Evolutionary conservation across 768 basidiomycete genomes (phyloP).

Genomic region (Peribolospora kevripleyi): DNA sequence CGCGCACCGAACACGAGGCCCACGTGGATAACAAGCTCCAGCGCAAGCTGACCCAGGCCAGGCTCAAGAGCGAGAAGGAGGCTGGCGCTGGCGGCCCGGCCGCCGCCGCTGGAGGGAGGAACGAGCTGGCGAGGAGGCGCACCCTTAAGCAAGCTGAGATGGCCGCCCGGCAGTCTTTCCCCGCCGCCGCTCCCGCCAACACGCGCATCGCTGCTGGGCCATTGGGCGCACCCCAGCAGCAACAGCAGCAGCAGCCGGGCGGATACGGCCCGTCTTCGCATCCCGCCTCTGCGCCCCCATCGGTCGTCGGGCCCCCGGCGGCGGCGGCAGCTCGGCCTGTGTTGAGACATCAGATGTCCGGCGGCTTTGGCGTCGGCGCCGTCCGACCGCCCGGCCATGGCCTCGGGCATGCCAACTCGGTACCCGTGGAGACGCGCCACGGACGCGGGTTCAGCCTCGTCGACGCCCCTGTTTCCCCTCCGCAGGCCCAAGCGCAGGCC

Average conservation of each 20-base stretch:
- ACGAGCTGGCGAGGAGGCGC: background rate
- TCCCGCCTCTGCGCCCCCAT: background rate
- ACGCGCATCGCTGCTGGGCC: no score
- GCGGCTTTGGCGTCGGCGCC: no score
- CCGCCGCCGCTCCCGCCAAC: background rate
- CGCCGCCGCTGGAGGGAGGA: background rate
- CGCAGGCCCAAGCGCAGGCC: conserved; percentile 8
- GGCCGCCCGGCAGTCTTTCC: background rate
- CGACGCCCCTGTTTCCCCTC: no score
- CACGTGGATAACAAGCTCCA: conserved; percentile 60
- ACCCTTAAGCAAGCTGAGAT: background rate
- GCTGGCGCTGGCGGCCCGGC: conserved; percentile 4
- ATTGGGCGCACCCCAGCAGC: no score
- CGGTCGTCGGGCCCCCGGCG: conserved; percentile 2
- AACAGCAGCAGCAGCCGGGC: background rate
- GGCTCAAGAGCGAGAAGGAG: conserved; percentile 15
- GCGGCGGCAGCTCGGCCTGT: background rate
- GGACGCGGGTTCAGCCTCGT: no score
- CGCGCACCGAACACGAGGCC: conserved; percentile 52
- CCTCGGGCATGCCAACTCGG: no score
- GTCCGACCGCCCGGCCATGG: no score
- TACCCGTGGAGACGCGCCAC: no score
- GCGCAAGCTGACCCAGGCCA: conserved; percentile 49
- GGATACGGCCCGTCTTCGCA: background rate
- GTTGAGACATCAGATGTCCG: no score